phyloP scores from a whole-genome alignment of 1,284 basidiomycete species.

The Cutaneotrichosporon sp. region DNA sequence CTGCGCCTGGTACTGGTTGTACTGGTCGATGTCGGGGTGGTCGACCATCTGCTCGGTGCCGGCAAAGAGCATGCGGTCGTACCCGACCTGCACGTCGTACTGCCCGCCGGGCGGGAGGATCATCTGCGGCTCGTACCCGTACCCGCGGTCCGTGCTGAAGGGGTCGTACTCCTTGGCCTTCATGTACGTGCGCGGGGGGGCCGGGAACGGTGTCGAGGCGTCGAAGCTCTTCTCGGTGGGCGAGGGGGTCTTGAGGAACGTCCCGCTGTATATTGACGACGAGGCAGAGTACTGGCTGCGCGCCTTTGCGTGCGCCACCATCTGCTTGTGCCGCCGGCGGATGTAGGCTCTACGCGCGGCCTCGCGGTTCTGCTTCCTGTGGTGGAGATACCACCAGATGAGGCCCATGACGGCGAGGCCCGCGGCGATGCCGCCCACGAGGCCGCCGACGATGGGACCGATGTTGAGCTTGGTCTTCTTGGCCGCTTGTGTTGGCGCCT shows the following conservation, averaged over 20 bases:
- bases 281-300: conserved; percentile 8
- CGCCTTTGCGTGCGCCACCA: conserved; percentile 1
- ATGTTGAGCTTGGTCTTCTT: not conserved
- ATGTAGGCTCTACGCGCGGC: conserved; percentile 13
- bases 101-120: conserved; percentile 10
- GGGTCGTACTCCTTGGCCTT: conserved; percentile 20
- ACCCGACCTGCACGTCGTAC: conserved; percentile 20
- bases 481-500: not conserved
- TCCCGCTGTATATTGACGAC: conserved; percentile 7
- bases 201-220: conserved; percentile 8
- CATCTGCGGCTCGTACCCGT: conserved; percentile 26
- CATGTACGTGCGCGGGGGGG: conserved; percentile 6
- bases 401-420: conserved; percentile 26
- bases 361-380: conserved; percentile 26
- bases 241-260: conserved; percentile 6
- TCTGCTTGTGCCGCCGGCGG: conserved; percentile 9
- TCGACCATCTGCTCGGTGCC: not conserved
- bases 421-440: conserved; percentile 33
- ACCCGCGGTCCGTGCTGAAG: conserved; percentile 25
- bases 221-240: conserved; percentile 15
- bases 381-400: conserved; percentile 23
- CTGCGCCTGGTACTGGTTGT: not conserved
- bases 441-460: conserved; percentile 36
- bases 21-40: conserved; percentile 2
- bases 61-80: conserved; percentile 10